Conservation (phyloP, 108 stramenopile species). For the Nannochloropsis gaditana region DNA sequence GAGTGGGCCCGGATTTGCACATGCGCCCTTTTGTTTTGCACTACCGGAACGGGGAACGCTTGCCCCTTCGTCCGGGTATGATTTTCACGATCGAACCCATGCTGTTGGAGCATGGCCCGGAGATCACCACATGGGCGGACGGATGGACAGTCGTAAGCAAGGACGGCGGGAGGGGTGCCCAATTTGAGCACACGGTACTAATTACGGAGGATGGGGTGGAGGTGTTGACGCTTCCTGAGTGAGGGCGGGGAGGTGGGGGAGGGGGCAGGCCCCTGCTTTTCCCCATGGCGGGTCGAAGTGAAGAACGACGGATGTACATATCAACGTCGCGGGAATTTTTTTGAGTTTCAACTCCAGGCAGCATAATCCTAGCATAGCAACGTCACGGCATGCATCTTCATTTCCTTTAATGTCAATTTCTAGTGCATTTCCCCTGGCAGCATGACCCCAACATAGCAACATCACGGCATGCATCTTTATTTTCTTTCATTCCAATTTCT, state of each 20-base stretch:
- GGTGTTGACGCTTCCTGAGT: slow-evolving; percentile 43
- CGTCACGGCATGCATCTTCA: no score
- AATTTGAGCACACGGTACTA: slow-evolving; percentile 50
- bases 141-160: slow-evolving; percentile 48
- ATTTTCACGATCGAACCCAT: slow-evolving; percentile 56
- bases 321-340: no score
- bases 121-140: slow-evolving; percentile 41
- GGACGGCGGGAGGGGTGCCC: slow-evolving; percentile 51
- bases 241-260: not conserved
- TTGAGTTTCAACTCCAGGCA: no score
- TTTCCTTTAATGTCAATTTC: no score
- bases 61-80: slow-evolving; percentile 44
- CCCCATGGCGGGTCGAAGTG: no score
- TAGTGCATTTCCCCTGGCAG: no score
- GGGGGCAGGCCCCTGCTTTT: not conserved
- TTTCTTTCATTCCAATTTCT: no score
- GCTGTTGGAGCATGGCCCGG: slow-evolving; percentile 40
- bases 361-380: no score
- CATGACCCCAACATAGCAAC: no score
- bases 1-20: slow-evolving; percentile 40
- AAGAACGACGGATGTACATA: no score
- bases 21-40: slow-evolving; percentile 49
- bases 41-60: slow-evolving; percentile 33
- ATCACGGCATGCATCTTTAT: no score
- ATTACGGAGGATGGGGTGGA: slow-evolving; percentile 52